phyloP scores from a whole-genome alignment of 805 yeast genomes.

The Myxozyma vanderwaltii region DNA sequence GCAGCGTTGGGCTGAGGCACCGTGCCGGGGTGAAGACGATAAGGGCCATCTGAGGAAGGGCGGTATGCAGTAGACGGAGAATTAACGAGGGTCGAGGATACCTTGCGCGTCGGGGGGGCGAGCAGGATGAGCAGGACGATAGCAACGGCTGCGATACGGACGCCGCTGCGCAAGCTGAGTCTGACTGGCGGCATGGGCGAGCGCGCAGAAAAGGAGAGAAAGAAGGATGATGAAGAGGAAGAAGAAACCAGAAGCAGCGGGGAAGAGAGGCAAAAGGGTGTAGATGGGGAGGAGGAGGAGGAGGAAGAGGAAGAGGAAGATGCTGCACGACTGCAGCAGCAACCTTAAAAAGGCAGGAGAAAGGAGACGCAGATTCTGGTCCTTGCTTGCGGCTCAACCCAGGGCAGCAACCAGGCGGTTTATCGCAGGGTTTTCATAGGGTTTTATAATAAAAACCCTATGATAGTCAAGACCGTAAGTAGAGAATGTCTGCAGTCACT shows the following conservation, averaged over 20 bases:
- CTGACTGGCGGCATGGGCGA: neutral
- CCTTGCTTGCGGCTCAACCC: neutral
- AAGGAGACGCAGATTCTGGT: no score
- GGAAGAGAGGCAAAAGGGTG: neutral
- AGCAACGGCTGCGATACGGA: conserved; percentile 12
- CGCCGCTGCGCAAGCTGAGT: neutral
- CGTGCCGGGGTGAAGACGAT: neutral
- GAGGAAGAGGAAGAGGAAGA: neutral
- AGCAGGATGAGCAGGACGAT: conserved; percentile 15
- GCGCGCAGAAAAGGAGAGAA: neutral
- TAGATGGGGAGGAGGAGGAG: no score
- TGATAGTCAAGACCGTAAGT: no score
- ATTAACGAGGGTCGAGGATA: neutral
- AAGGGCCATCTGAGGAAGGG: neutral
- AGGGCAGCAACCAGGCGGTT: no score
- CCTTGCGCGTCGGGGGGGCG: neutral
- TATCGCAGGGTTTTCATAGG: no score
- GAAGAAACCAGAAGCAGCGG: neutral
- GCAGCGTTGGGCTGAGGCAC: no score
- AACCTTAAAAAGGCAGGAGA: no score
- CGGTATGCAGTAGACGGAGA: neutral
- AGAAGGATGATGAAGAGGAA: neutral
- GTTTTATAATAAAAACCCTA: no score
- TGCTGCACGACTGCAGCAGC: no score
- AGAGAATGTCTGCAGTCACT: no score